Conservation (phyloP, 768 basidiomycete species). For the Crepidotus variabilis region DNA sequence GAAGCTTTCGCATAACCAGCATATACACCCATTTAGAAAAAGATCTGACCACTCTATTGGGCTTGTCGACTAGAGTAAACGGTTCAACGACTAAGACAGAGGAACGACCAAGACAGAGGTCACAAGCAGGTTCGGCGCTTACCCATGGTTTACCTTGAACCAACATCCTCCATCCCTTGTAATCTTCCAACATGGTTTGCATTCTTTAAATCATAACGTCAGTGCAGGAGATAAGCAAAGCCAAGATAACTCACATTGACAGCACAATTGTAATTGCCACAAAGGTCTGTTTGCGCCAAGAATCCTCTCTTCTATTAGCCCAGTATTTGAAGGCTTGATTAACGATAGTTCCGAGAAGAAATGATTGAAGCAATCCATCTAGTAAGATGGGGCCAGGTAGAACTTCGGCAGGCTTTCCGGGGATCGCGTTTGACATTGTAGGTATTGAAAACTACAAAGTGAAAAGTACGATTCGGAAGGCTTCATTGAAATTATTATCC, state of each 20-base stretch:
- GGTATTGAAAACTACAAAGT: background rate
- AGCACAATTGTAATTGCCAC: slow-evolving; percentile 35
- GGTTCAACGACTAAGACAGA: background rate
- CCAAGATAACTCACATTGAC: slow-evolving; percentile 30
- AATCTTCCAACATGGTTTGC: slow-evolving; percentile 37
- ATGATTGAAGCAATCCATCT: slow-evolving; percentile 42
- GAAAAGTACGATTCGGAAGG: background rate
- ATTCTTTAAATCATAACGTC: background rate
- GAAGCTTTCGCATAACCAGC: slow-evolving; percentile 43
- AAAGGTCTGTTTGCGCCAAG: slow-evolving; percentile 35
- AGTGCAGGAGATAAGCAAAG: too few species aligned
- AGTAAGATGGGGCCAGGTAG: slow-evolving; percentile 40
- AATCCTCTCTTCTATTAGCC: slow-evolving; percentile 40
- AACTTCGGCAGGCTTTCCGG: slow-evolving; percentile 24
- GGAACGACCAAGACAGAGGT: background rate
- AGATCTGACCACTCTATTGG: slow-evolving; percentile 41
- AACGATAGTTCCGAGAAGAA: slow-evolving; percentile 41
- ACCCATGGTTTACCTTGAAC: slow-evolving; percentile 32
- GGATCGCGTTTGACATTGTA: slow-evolving; percentile 19
- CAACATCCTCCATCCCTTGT: slow-evolving; percentile 37
- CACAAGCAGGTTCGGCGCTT: slow-evolving; percentile 7
- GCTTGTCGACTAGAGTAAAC: slow-evolving; percentile 28
- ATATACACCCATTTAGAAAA: slow-evolving; percentile 45
- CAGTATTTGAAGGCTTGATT: slow-evolving; percentile 38
- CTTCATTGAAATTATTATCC: too few species aligned